Evolutionary conservation across 1,139 yeast genomes (phyloP).

Genomic region (Hansenula anomala): DNA sequence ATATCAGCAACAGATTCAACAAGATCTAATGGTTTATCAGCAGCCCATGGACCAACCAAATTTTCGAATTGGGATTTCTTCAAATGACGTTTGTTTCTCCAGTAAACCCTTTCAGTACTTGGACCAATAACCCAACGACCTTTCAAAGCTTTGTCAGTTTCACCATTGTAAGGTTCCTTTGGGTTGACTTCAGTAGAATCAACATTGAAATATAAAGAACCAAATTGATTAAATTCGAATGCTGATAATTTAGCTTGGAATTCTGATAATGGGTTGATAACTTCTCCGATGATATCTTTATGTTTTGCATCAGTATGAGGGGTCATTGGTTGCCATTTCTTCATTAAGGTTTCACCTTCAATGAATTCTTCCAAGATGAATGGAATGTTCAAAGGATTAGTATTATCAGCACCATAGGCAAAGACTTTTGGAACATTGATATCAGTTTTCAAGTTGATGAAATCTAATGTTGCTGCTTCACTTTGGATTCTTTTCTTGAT

Average conservation of each 20-base stretch:
- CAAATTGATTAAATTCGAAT: constrained; percentile 62
- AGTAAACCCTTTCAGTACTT: constrained; percentile 72
- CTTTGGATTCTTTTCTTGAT: constrained; percentile 67
- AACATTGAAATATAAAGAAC: constrained; percentile 68
- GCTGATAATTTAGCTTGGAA: constrained; percentile 50
- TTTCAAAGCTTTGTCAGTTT: constrained; percentile 45
- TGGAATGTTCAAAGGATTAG: constrained; percentile 65
- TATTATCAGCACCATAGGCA: constrained; percentile 60
- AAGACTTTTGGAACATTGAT: constrained; percentile 68
- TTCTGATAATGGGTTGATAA: constrained; percentile 57
- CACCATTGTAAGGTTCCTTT: constrained; percentile 60
- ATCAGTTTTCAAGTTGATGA: constrained; percentile 49
- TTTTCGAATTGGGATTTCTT: constrained; percentile 40
- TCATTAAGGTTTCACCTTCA: constrained; percentile 80
- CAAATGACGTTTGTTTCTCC: constrained; percentile 57
- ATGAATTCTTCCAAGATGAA: constrained; percentile 76
- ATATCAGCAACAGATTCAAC: constrained; percentile 59
- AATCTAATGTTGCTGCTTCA: constrained; percentile 93
- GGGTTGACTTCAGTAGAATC: constrained; percentile 44
- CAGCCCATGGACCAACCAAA: constrained; percentile 72
- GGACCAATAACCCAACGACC: constrained; percentile 91
- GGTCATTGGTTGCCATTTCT: constrained; percentile 80
- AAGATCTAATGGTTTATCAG: constrained; percentile 52
- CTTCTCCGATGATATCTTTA: constrained; percentile 44
- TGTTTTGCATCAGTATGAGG: constrained; percentile 42